Conservation (phyloP, 371 early-diverging fungal genomes). For the Syncephalastrum racemosum region DNA sequence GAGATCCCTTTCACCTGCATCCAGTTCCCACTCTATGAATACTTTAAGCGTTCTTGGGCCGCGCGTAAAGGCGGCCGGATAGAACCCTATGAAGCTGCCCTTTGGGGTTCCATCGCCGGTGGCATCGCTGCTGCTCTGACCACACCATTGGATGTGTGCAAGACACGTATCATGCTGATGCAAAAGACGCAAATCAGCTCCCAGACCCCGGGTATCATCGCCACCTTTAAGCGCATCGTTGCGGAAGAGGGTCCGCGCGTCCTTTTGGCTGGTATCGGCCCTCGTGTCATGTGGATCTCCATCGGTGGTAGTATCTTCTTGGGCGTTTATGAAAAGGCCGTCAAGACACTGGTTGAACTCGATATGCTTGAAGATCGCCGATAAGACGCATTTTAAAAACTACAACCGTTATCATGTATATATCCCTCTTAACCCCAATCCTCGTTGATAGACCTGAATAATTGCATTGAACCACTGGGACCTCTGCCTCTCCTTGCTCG, state of each 20-base stretch:
- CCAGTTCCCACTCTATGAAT: constrained; percentile 95
- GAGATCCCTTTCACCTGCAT: constrained; percentile 95
- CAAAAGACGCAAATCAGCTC: constrained; percentile 45
- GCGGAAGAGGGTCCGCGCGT: constrained; percentile 79
- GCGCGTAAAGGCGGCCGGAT: constrained; percentile 45
- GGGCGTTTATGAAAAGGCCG: constrained; percentile 89
- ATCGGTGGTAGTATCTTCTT: constrained; percentile 95
- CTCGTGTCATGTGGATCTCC: constrained; percentile 94
- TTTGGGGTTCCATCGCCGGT: constrained; percentile 90
- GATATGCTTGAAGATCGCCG: constrained; percentile 32
- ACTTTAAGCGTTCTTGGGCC: constrained; percentile 67
- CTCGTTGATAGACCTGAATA: too few species aligned
- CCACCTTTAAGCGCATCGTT: constrained; percentile 73
- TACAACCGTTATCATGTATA: not conserved
- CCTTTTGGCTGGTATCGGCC: constrained; percentile 87
- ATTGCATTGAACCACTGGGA: too few species aligned
- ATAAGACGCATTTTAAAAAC: constrained; percentile 2
- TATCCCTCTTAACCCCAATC: too few species aligned
- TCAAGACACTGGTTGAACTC: constrained; percentile 50
- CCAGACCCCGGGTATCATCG: constrained; percentile 70
- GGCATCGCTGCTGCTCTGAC: constrained; percentile 89
- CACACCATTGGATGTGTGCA: constrained; percentile 93
- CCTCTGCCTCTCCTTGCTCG: too few species aligned
- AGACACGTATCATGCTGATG: constrained; percentile 90
- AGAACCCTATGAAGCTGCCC: constrained; percentile 81